Evolutionary conservation across 2,329 filamentous ascomycete species (phyloP).

Genomic region (Cladosporium halotolerans): DNA sequence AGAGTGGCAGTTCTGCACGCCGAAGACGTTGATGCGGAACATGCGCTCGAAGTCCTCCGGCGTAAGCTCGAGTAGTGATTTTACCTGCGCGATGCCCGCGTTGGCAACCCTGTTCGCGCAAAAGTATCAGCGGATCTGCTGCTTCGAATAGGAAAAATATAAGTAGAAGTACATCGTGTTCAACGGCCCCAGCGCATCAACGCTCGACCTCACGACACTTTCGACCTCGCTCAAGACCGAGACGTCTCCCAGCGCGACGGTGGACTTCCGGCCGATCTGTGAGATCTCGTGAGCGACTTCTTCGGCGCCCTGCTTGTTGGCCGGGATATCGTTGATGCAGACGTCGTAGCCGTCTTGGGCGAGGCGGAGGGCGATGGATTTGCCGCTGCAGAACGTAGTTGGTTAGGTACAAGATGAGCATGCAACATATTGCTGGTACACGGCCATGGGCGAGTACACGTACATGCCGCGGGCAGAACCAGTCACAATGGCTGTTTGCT

Average conservation of each 20-base stretch:
- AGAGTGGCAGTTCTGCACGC: slow-evolving; percentile 59
- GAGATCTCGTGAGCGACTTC: slow-evolving; percentile 49
- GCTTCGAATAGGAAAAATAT: neutral
- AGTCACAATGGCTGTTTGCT: slow-evolving; percentile 30
- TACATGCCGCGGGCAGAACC: slow-evolving; percentile 32
- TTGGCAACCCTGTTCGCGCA: slow-evolving; percentile 49
- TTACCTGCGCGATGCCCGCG: slow-evolving; percentile 56
- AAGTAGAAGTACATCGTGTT: slow-evolving; percentile 37
- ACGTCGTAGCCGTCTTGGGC: slow-evolving; percentile 61
- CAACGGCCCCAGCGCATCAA: slow-evolving; percentile 48
- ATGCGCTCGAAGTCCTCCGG: slow-evolving; percentile 53
- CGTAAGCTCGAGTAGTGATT: slow-evolving; percentile 50
- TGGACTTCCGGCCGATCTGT: slow-evolving; percentile 46
- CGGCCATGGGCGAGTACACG: neutral
- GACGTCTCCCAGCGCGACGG: slow-evolving; percentile 55
- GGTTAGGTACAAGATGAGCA: neutral
- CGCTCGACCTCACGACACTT: slow-evolving; percentile 46
- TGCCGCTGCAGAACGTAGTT: slow-evolving; percentile 42
- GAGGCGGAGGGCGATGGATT: slow-evolving; percentile 57
- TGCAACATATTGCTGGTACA: too few relatives aligned
- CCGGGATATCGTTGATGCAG: slow-evolving; percentile 57
- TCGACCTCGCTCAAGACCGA: slow-evolving; percentile 50
- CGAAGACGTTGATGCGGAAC: slow-evolving; percentile 60
- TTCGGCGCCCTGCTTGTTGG: slow-evolving; percentile 48
- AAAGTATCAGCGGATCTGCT: neutral